A percentile compares a stretch with the other conserved stretches of the same genome.
phyloP scores from a whole-genome alignment of 345 rosid species.

The Cardamine chenopodiifolia region DNA sequence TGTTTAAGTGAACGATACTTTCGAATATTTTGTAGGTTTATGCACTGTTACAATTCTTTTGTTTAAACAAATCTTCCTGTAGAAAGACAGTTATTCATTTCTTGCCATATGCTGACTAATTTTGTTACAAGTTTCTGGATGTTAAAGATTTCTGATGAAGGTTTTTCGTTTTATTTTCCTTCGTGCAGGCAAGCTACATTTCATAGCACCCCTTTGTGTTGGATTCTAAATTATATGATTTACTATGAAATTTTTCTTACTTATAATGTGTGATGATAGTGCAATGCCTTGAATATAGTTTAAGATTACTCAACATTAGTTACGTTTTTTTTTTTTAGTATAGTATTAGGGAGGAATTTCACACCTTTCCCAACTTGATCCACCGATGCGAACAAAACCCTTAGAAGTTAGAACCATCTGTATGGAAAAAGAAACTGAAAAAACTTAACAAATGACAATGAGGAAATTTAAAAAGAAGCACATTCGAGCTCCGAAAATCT shows the following conservation, averaged over 20 bases:
- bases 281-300: conserved; percentile 4
- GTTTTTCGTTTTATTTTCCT: too few relatives aligned
- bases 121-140: too few relatives aligned
- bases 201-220: conserved; percentile 4
- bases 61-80: too few relatives aligned
- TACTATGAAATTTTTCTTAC: not conserved
- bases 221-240: not conserved
- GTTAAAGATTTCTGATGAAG: too few relatives aligned
- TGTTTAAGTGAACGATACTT: too few relatives aligned
- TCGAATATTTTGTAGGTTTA: too few relatives aligned
- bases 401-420: conserved; percentile 73
- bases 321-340: conserved; percentile 11
- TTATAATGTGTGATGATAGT: not conserved
- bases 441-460: conserved; percentile 38
- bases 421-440: conserved; percentile 75
- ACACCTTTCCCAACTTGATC: conserved; percentile 77
- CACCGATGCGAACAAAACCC: conserved; percentile 71
- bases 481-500: too few relatives aligned
- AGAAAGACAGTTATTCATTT: too few relatives aligned
- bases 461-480: too few relatives aligned
- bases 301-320: conserved; percentile 2
- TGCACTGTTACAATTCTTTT: too few relatives aligned
- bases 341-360: conserved; percentile 83
- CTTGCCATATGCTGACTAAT: too few relatives aligned
- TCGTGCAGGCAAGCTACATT: conserved; percentile 75